Evolutionary conservation across 495 filamentous ascomycete genomes (phyloP).

Genomic region (Lasiosphaeria miniovina): DNA sequence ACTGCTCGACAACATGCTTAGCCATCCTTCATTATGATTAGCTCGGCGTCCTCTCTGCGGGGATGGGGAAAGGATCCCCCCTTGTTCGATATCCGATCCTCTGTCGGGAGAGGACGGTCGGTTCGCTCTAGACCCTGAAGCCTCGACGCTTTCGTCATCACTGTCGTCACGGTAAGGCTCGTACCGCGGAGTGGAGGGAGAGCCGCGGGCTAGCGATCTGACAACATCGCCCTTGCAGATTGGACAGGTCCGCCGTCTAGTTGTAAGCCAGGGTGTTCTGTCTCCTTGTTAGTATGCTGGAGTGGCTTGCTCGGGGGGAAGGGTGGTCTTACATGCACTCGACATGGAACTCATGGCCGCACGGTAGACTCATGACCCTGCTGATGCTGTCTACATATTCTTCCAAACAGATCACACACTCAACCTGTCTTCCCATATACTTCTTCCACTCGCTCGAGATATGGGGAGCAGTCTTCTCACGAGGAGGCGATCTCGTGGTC

Average conservation of each 20-base stretch:
- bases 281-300: constrained; percentile 22
- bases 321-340: constrained; percentile 89
- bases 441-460: constrained; percentile 65
- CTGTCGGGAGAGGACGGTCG: constrained; percentile 22
- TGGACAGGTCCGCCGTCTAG: constrained; percentile 88
- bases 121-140: constrained; percentile 12
- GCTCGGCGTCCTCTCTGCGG: constrained; percentile 4
- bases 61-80: constrained; percentile 8
- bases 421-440: constrained; percentile 82
- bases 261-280: constrained; percentile 97
- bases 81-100: constrained; percentile 23
- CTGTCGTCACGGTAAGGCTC: no score
- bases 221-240: constrained; percentile 99
- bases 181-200: constrained; percentile 41
- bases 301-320: not conserved
- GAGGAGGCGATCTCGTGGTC: constrained; percentile 15
- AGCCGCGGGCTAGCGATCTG: constrained; percentile 48
- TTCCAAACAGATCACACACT: constrained; percentile 97
- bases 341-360: constrained; percentile 95
- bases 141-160: constrained; percentile 1
- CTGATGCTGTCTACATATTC: constrained; percentile 96
- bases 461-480: constrained; percentile 51
- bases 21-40: constrained; percentile 5
- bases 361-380: constrained; percentile 95
- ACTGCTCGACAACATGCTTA: constrained; percentile 5